Base-by-base conservation (phyloP, 805 yeast genomes). In the Yarrowia yakushimensis region DNA sequence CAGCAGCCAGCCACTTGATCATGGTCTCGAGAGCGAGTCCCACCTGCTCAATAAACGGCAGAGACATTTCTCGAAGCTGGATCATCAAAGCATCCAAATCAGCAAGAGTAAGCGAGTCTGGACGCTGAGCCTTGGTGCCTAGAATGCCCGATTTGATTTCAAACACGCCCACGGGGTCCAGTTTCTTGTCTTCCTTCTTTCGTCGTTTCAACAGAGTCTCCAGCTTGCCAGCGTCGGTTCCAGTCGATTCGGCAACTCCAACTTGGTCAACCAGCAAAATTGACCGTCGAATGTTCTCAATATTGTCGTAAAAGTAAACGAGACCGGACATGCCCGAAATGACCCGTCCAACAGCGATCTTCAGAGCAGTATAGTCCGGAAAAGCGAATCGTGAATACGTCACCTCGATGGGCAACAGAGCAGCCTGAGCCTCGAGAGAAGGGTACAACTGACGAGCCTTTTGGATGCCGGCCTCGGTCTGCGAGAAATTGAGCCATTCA, bases 361-460 rank as follows among this genome's bases (percentile, higher is more conserved):
- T 55, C 10, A 55, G 37, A 1, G 48, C 48, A 2, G 61, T 28
- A 30, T 55, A 55, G 39, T 39, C 37, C 5, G 61, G 48, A 8
- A 55, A 27, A 28, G 34, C 48, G 23, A 59, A 45, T 6, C 62
- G 41, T 3, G 62, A 43, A 20, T 59, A 59, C 0, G 62, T 34
- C 13, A 59, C 28, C 17, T 59, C 62, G 5, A 67, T 37, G 37
- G 72, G 75, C 6, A 68, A 23, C 2, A 54, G 31, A 4, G 63
- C 43, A 15, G 67, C 62, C 18, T 63, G 63, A 27, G 64, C 65
- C n/a, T 71, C 70, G 18, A 66, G 39, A 2, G 63, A 69, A 25
- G 67, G 65, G 30, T 50, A 59, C 45, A 31, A 43, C 31, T 36
- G 34, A 2, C 62, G 37, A 1, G 62, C 64, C 6, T 34, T 50